Conservation (phyloP, 306 rosid species). For the Gillenia trifoliata region DNA sequence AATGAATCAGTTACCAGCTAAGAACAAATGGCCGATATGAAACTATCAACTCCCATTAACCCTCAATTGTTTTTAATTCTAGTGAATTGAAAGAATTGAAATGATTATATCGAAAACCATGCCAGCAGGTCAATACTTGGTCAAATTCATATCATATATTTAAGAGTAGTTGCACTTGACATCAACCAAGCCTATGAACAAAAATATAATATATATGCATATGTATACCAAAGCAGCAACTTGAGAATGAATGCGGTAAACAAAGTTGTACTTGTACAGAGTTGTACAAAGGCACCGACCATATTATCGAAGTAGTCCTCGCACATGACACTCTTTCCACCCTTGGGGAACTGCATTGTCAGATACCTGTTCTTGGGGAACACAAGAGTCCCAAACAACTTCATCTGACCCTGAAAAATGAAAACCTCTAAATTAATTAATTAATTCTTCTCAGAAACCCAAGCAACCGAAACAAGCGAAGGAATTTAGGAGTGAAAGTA, state of each 20-base stretch:
- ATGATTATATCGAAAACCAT: background rate
- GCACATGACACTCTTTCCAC: slow-evolving; percentile 77
- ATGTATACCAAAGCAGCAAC: too few species aligned
- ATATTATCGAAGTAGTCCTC: slow-evolving; percentile 92
- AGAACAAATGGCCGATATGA: background rate
- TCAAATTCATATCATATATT: too few species aligned
- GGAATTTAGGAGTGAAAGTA: background rate
- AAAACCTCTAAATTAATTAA: slow-evolving; percentile 7
- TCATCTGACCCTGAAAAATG: slow-evolving; percentile 66
- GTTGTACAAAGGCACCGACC: slow-evolving; percentile 38
- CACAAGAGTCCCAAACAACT: slow-evolving; percentile 86
- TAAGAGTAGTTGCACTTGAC: background rate
- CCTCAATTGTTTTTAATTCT: background rate
- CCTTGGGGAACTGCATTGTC: slow-evolving; percentile 80
- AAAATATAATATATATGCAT: too few species aligned
- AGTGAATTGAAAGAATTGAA: background rate
- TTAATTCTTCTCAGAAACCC: background rate
- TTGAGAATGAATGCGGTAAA: too few species aligned
- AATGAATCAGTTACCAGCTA: background rate
- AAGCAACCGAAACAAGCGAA: background rate
- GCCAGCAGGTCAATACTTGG: background rate
- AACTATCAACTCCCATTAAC: background rate
- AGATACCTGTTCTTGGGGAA: slow-evolving; percentile 82
- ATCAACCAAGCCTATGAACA: background rate
- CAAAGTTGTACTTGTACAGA: too few species aligned